These are phyloP conservation scores for Austroboletus niveus DNA, from an alignment of 1,284 basidiomycete species.

Conservation along the genomic window DNA sequence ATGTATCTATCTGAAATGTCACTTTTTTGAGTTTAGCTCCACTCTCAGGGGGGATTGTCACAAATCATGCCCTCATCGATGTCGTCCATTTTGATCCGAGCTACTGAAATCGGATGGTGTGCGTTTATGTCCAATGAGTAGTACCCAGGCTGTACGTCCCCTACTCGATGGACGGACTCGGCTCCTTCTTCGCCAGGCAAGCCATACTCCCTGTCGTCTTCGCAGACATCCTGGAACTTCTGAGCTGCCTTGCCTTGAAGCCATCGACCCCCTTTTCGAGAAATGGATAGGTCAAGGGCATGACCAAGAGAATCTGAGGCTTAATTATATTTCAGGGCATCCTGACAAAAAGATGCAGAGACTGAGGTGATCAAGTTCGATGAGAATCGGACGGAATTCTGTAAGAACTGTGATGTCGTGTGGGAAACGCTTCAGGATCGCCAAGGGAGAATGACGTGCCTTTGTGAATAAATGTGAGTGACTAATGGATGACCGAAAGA, in stretches of 20 bases:
- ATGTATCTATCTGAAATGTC: conserved; percentile 45
- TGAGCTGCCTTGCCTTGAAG: conserved; percentile 78
- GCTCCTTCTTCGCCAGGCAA: conserved; percentile 21
- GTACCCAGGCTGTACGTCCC: conserved; percentile 15
- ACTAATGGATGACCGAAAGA: background rate
- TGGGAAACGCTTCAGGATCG: conserved; percentile 68
- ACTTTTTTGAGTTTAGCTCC: background rate
- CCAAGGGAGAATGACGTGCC: conserved; percentile 74
- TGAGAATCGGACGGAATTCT: conserved; percentile 61
- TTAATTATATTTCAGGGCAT: conserved; percentile 36
- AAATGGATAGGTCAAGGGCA: conserved; percentile 58
- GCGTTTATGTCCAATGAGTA: conserved; percentile 37
- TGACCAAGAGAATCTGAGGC: conserved; percentile 38
- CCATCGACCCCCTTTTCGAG: conserved; percentile 79
- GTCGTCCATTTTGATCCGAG: conserved; percentile 81
- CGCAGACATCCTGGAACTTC: conserved; percentile 77
- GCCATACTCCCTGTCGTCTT: conserved; percentile 84
- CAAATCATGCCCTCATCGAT: conserved; percentile 77
- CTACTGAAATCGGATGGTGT: conserved; percentile 82
- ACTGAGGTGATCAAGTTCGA: conserved; percentile 68
- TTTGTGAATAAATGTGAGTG: conserved; percentile 26
- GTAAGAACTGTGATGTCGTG: conserved; percentile 81
- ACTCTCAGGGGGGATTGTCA: background rate
- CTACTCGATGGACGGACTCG: conserved; percentile 8
- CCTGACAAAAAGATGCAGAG: conserved; percentile 34